These are phyloP conservation scores for Mollisia scopiformis DNA, from an alignment of 2,329 filamentous ascomycete species.

Conservation along the genomic window DNA sequence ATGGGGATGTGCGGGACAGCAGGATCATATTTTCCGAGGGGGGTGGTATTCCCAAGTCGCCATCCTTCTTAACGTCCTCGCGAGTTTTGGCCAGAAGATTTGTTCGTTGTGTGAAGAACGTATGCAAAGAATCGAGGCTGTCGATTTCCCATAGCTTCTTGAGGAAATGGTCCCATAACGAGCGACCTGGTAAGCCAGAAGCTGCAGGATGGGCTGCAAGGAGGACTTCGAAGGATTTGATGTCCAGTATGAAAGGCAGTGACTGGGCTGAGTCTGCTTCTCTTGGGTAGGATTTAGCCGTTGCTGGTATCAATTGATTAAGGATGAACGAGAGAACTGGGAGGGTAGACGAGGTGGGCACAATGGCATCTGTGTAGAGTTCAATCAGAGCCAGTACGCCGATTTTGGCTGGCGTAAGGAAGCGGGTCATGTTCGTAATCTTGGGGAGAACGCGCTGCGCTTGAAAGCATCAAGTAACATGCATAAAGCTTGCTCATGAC, in stretches of 20 bases:
- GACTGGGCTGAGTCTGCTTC: constrained; percentile 10
- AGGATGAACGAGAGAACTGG: constrained; percentile 80
- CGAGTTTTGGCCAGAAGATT: constrained; percentile 63
- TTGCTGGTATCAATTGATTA: constrained; percentile 63
- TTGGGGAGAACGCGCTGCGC: background rate
- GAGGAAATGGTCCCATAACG: constrained; percentile 87
- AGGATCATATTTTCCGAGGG: constrained; percentile 56
- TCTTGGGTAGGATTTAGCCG: constrained; percentile 31
- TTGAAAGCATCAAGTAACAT: background rate
- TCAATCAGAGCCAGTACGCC: constrained; percentile 79
- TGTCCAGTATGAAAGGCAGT: constrained; percentile 50
- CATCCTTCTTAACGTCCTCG: constrained; percentile 60
- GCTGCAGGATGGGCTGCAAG: constrained; percentile 54
- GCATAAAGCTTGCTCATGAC: too few species aligned
- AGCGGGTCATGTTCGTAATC: constrained; percentile 66
- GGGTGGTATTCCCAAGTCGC: constrained; percentile 53
- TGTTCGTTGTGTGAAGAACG: constrained; percentile 68
- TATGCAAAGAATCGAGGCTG: constrained; percentile 78
- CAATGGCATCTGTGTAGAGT: constrained; percentile 74
- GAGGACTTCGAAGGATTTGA: constrained; percentile 63
- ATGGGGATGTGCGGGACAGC: constrained; percentile 73
- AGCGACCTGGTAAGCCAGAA: constrained; percentile 69
- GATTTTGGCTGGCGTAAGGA: constrained; percentile 87
- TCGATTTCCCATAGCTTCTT: constrained; percentile 82
- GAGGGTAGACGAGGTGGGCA: constrained; percentile 72